Conservation (phyloP, 345 rosid species). For the Lepidium aucheri region DNA sequence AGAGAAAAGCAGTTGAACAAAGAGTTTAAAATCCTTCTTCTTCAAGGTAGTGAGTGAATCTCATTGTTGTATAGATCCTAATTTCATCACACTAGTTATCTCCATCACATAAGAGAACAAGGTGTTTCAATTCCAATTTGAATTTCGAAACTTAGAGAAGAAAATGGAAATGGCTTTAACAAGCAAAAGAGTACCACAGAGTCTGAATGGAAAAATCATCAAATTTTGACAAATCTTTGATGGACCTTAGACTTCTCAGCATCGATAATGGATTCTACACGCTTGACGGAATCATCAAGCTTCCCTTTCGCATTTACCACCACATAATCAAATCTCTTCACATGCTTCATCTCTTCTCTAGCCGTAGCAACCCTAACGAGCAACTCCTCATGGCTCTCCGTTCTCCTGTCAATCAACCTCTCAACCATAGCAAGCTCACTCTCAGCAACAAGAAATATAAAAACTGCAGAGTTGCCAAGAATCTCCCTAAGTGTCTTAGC, state of each 20-base stretch:
- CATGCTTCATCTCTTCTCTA: conserved; percentile 61
- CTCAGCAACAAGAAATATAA: conserved; percentile 54
- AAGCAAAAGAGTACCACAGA: conserved; percentile 5
- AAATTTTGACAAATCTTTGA: conserved; percentile 49
- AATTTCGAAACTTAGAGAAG: conserved; percentile 14
- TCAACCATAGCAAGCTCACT: conserved; percentile 43
- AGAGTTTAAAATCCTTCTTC: not conserved
- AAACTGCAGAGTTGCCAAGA: conserved; percentile 63
- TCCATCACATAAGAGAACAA: not conserved
- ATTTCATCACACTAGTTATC: not conserved
- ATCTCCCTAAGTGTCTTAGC: conserved; percentile 58
- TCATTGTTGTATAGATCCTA: not conserved
- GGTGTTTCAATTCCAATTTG: conserved; percentile 17
- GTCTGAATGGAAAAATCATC: not conserved
- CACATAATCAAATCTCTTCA: conserved; percentile 58
- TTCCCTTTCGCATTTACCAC: conserved; percentile 70
- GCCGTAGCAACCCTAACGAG: conserved; percentile 72
- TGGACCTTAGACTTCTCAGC: conserved; percentile 83
- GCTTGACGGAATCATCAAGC: conserved; percentile 58
- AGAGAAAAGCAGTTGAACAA: not conserved
- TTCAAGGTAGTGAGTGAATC: not conserved
- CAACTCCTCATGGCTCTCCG: conserved; percentile 59
- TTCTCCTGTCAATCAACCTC: conserved; percentile 69
- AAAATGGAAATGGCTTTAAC: not conserved
- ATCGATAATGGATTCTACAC: conserved; percentile 67